These are phyloP conservation scores for Dittrichia graveolens DNA, from an alignment of 129 eudicot genomes.

Conservation along the genomic window DNA sequence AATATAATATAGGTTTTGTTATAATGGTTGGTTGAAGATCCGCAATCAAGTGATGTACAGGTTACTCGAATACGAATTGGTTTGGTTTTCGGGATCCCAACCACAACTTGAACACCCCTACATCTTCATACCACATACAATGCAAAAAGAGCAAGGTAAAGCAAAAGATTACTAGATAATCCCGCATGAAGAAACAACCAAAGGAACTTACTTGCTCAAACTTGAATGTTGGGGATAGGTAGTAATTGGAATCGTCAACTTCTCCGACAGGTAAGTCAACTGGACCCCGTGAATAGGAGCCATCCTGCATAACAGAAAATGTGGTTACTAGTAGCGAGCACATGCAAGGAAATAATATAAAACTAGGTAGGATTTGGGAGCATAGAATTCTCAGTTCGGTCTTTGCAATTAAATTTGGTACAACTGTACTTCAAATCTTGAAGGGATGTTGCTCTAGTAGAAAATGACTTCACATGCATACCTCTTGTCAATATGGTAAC, in stretches of 20 bases:
- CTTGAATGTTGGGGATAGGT: conserved; percentile 76
- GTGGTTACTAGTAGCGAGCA: conserved; percentile 5
- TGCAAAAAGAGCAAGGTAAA: background rate
- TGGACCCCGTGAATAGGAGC: conserved; percentile 98
- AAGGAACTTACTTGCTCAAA: conserved; percentile 85
- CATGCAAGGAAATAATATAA: background rate
- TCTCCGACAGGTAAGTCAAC: conserved; percentile 89
- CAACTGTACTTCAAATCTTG: conserved; percentile 2
- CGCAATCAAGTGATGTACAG: background rate
- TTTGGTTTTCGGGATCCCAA: background rate
- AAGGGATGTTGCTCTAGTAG: no score
- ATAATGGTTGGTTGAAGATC: background rate
- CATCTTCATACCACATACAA: background rate
- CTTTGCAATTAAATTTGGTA: background rate
- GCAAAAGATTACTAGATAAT: conserved; percentile 11
- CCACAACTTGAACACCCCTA: conserved; percentile 2
- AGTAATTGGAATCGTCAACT: conserved; percentile 63
- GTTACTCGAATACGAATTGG: background rate
- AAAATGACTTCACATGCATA: no score
- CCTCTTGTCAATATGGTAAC: background rate
- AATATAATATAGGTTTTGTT: no score
- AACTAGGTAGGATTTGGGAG: background rate
- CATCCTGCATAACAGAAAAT: conserved; percentile 63
- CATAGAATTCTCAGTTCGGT: conserved; percentile 2
- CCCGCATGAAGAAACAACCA: background rate